A percentile compares a stretch with the other conserved stretches of the same genome.
These are phyloP conservation scores for Alliaria petiolata DNA, from an alignment of 345 rosid species.

Conservation along the genomic window DNA sequence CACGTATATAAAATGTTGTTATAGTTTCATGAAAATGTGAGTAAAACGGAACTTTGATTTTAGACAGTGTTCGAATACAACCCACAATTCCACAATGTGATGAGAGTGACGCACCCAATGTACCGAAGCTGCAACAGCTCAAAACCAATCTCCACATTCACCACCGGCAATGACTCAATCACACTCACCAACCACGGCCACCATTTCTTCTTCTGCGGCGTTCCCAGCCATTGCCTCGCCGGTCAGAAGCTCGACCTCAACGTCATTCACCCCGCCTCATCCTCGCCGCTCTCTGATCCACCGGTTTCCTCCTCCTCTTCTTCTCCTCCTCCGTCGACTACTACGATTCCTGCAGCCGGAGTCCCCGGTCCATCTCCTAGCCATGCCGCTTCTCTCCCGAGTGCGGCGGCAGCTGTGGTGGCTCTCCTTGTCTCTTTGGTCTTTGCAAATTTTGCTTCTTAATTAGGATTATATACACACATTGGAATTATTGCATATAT, in stretches of 20 bases:
- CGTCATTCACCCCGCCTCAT: constrained; percentile 44
- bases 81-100: constrained; percentile 85
- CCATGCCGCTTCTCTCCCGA: constrained; percentile 28
- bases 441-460: constrained; percentile 11
- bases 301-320: constrained; percentile 33
- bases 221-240: constrained; percentile 83
- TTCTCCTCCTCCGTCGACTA: constrained; percentile 20
- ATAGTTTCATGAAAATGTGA: not conserved
- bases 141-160: constrained; percentile 79
- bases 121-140: constrained; percentile 72
- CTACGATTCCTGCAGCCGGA: constrained; percentile 40
- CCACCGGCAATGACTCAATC: constrained; percentile 85
- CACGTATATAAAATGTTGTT: not conserved
- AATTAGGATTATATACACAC: constrained; percentile 3
- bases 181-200: constrained; percentile 66
- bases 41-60: not conserved
- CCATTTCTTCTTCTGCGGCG: constrained; percentile 88
- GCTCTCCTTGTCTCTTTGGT: constrained; percentile 7
- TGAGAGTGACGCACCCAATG: constrained; percentile 78
- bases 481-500: not conserved
- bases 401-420: not conserved
- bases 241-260: constrained; percentile 94
- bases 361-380: constrained; percentile 49
- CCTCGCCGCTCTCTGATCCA: constrained; percentile 39
- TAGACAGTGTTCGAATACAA: constrained; percentile 72